A percentile compares a stretch with the other conserved stretches of the same genome.
Evolutionary conservation across 768 basidiomycete genomes (phyloP).

Genomic region (Ramaria sp.): DNA sequence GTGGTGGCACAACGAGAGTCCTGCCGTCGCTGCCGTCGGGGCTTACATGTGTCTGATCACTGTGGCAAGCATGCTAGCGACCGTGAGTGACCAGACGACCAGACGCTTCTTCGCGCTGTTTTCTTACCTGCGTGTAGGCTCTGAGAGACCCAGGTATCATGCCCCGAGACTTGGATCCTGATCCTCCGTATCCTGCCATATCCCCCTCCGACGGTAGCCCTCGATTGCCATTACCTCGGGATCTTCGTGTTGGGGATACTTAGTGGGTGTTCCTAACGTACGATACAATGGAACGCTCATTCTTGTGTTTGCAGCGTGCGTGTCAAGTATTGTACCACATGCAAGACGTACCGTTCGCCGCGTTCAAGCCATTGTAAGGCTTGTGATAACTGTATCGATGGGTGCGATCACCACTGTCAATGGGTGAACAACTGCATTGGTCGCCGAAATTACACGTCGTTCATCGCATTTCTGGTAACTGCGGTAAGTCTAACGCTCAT

Average conservation of each 20-base stretch:
- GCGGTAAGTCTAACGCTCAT: constrained; percentile 40
- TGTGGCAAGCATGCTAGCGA: constrained; percentile 64
- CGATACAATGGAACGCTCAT: constrained; percentile 1
- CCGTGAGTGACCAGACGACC: constrained; percentile 34
- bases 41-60: constrained; percentile 55
- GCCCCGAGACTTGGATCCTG: constrained; percentile 76
- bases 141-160: constrained; percentile 81
- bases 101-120: constrained; percentile 9
- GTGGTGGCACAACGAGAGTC: constrained; percentile 78
- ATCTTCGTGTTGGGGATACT: constrained; percentile 68
- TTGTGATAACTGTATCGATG: constrained; percentile 97
- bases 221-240: constrained; percentile 64
- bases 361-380: constrained; percentile 93
- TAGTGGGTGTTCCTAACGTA: constrained; percentile 37
- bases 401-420: constrained; percentile 86
- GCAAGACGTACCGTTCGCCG: constrained; percentile 86
- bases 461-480: constrained; percentile 72
- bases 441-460: constrained; percentile 88
- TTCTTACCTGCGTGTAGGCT: constrained; percentile 35
- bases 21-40: constrained; percentile 57
- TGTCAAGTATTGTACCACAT: constrained; percentile 91
- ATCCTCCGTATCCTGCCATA: constrained; percentile 62
- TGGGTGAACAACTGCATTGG: constrained; percentile 97
- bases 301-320: constrained; percentile 46
- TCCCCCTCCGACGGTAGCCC: constrained; percentile 53